Evolutionary conservation across 495 filamentous ascomycete species (phyloP).

Genomic region (Penicillium cinerascens): DNA sequence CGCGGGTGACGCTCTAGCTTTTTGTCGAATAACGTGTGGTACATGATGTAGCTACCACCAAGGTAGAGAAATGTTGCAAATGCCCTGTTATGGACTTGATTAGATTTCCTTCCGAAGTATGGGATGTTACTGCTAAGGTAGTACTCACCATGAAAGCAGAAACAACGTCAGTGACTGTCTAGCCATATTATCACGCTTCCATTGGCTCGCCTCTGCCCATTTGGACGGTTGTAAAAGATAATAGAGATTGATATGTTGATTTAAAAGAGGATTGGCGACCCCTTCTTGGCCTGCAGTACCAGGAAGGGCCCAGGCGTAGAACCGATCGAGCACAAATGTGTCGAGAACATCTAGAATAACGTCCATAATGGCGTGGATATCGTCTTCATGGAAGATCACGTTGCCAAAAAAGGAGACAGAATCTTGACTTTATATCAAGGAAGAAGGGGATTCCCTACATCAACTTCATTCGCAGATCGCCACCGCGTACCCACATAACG

Average conservation of each 20-base stretch:
- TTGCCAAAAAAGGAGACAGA: not conserved
- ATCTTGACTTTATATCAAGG: not conserved
- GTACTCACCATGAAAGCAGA: slow-evolving; percentile 63
- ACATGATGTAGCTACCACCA: slow-evolving; percentile 67
- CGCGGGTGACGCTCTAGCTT: slow-evolving; percentile 78
- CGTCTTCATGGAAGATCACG: not conserved
- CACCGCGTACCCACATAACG: not conserved
- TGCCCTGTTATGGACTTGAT: slow-evolving; percentile 51
- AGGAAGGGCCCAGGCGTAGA: slow-evolving; percentile 58
- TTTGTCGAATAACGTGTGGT: slow-evolving; percentile 88
- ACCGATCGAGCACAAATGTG: slow-evolving; percentile 64
- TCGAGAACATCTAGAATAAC: slow-evolving; percentile 71
- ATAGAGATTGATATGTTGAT: slow-evolving; percentile 48
- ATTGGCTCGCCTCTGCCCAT: slow-evolving; percentile 64
- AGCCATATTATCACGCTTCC: slow-evolving; percentile 62
- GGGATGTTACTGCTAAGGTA: too few species aligned
- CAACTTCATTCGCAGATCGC: not conserved
- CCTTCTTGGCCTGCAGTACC: not conserved
- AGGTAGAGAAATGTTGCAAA: slow-evolving; percentile 70
- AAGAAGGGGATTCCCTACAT: not conserved
- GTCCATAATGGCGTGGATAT: slow-evolving; percentile 59
- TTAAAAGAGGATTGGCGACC: slow-evolving; percentile 7
- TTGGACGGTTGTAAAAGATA: slow-evolving; percentile 56
- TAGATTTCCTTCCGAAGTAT: not conserved
- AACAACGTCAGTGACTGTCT: slow-evolving; percentile 65